These are phyloP conservation scores for Silene latifolia DNA, from an alignment of 148 eudicot species.

Conservation along the genomic window DNA sequence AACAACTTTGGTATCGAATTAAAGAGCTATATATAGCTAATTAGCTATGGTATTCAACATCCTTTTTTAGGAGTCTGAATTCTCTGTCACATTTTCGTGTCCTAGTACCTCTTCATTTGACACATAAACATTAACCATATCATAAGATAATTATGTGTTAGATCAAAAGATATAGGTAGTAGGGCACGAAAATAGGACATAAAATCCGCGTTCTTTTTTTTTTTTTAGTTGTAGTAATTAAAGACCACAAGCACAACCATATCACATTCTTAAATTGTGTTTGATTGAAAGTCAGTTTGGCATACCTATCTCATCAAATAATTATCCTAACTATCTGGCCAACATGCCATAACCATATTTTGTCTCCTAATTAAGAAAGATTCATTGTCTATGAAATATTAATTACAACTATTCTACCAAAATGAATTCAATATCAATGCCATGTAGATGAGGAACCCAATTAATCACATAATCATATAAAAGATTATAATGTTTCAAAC, in stretches of 20 bases:
- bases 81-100: too few relatives aligned
- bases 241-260: conserved; percentile 14
- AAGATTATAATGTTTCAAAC: background rate
- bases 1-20: too few relatives aligned
- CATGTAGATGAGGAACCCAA: conserved; percentile 7
- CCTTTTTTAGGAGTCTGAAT: too few relatives aligned
- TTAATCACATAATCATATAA: conserved; percentile 13
- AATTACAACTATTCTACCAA: background rate
- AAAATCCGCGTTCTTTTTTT: too few relatives aligned
- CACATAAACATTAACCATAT: too few relatives aligned
- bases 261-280: conserved; percentile 19
- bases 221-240: too few relatives aligned
- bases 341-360: conserved; percentile 43
- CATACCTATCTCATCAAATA: background rate
- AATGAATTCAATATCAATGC: background rate
- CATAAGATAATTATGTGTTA: too few relatives aligned
- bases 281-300: conserved; percentile 17
- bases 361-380: conserved; percentile 48
- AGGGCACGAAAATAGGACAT: too few relatives aligned
- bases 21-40: too few relatives aligned
- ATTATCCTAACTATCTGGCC: conserved; percentile 33
- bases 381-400: conserved; percentile 39
- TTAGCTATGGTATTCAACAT: too few relatives aligned
- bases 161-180: too few relatives aligned
- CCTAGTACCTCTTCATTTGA: too few relatives aligned